phyloP scores from a whole-genome alignment of 2,329 filamentous ascomycete species.

The Fusarium sp. region DNA sequence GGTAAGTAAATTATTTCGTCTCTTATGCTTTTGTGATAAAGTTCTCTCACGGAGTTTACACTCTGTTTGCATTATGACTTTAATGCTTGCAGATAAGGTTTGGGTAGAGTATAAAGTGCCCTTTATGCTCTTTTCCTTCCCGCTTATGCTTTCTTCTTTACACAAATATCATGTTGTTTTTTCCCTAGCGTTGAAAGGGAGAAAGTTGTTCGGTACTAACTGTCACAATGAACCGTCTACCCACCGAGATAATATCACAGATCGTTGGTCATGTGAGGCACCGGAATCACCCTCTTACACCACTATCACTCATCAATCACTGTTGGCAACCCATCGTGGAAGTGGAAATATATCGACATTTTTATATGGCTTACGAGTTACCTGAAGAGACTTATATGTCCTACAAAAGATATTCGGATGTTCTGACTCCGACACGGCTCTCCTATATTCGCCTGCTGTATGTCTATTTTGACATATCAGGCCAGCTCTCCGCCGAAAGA shows the following conservation, averaged over 20 bases:
- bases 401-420: neutral
- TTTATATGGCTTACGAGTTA: neutral
- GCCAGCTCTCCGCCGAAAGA: rapidly evolving
- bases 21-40: too few species aligned
- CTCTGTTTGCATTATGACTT: too few species aligned
- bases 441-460: neutral
- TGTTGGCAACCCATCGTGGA: slow-evolving; percentile 18
- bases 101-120: too few species aligned
- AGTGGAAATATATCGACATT: neutral
- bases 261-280: neutral
- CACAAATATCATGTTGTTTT: too few species aligned
- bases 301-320: neutral
- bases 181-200: too few species aligned
- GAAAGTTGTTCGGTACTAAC: too few species aligned
- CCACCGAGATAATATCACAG: slow-evolving; percentile 4
- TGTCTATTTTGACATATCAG: rapidly evolving
- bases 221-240: neutral
- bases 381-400: neutral
- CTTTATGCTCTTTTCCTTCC: too few species aligned
- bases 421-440: slow-evolving; percentile 1
- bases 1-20: too few species aligned
- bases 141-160: too few species aligned
- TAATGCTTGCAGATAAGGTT: too few species aligned
- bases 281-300: neutral
- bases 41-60: too few species aligned